Conservation (phyloP, 805 yeast species). For the Metschnikowia colocasiae region DNA sequence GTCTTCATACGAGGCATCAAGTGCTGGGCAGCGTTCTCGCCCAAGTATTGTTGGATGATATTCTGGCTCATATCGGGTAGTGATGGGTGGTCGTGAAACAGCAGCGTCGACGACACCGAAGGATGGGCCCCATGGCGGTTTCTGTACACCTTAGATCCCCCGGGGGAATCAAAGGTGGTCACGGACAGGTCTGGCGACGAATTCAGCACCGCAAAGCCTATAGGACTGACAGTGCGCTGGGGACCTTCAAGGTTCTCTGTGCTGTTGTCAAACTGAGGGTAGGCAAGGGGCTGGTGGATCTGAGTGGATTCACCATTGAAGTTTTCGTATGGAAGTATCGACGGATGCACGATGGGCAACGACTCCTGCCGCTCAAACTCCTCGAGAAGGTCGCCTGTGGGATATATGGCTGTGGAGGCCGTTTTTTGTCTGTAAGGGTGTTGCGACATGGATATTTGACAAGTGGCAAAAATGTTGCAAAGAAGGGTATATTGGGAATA, state of each 20-base stretch:
- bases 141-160: constrained; percentile 13
- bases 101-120: constrained; percentile 37
- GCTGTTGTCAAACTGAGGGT: constrained; percentile 1
- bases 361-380: constrained; percentile 5
- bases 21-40: constrained; percentile 40
- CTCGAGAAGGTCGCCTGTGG: constrained; percentile 11
- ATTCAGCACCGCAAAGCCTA: background rate
- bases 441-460: constrained; percentile 7
- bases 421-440: constrained; percentile 22
- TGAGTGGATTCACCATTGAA: background rate
- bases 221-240: constrained; percentile 1
- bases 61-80: constrained; percentile 52
- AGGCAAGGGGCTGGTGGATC: background rate
- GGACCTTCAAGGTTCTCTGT: background rate
- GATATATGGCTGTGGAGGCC: constrained; percentile 17
- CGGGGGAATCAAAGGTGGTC: constrained; percentile 4
- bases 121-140: constrained; percentile 25
- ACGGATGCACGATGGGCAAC: constrained; percentile 2
- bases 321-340: background rate
- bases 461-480: background rate
- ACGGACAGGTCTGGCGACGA: constrained; percentile 4
- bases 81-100: constrained; percentile 32
- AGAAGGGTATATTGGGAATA: background rate
- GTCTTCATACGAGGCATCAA: constrained; percentile 77
- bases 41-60: constrained; percentile 49